Base-by-base conservation (phyloP, 768 basidiomycete species). In the Floccularia luteovirens region DNA sequence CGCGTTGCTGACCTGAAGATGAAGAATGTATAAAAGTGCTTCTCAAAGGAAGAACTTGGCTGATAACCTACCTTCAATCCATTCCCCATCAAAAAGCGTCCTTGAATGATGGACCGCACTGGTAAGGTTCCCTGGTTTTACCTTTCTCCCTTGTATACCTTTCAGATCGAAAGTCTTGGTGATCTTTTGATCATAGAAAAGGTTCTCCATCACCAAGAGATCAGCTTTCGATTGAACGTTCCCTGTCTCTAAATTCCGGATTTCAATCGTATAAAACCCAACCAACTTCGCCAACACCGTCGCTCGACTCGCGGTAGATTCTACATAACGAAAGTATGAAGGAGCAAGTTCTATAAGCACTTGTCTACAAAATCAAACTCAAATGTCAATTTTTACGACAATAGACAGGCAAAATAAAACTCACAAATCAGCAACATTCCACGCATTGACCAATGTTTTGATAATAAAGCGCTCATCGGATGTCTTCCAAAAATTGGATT, bases 371-470 rank as follows among this genome's bases (percentile, higher is more conserved):
- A 36, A 39, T 31, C 31, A 27, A n/a, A n/a, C n/a, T n/a, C n/a
- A n/a, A n/a, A n/a, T n/a, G n/a, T n/a, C n/a, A n/a, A n/a, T n/a
- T n/a, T n/a, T n/a, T n/a, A 25, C 31, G 36, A 41, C 32, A 34
- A 28, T 19, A 31, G 5, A 22, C 27, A 42, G 21, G 13, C 19
- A 31, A 34, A 47, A 36, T 27, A 31, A 21, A 19, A 62, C 83
- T 63, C 51, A 88, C 85, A 87, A 57, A 62, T 90, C 88, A 4
- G 82, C 81, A 28, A 88, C 86, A 57, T 87, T 87, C 87, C 87
- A 90, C 11, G 85, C 83, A 58, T 82, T 82, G 12, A 91, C 81
- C 43, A 90, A 59, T 14, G 86, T 86, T 72, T 90, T 90, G 65
- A 90, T 82, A 48, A 91, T 79, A 53, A 82, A 87, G 43, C 76